A percentile compares a stretch with the other conserved stretches of the same genome.
These are phyloP conservation scores for Penicillium sp. DNA, from an alignment of 2,329 filamentous ascomycete genomes.

Conservation along the genomic window DNA sequence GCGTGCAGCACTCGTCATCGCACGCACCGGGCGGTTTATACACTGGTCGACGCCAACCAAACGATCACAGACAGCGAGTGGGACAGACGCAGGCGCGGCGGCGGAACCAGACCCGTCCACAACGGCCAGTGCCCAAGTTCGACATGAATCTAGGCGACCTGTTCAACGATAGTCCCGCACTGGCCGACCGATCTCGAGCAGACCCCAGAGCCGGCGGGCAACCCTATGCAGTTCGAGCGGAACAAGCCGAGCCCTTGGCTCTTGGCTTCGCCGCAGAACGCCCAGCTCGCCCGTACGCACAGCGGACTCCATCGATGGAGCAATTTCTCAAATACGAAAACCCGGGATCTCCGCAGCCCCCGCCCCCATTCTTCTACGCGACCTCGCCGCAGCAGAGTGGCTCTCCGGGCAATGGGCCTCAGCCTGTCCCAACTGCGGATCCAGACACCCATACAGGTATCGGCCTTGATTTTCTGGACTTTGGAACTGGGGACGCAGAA, in stretches of 20 bases:
- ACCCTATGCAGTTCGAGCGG: conserved; percentile 23
- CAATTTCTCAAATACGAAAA: conserved; percentile 37
- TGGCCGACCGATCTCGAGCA: conserved; percentile 35
- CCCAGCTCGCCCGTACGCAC: conserved; percentile 23
- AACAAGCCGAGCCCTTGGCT: conserved; percentile 26
- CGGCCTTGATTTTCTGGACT: conserved; percentile 56
- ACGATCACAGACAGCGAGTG: conserved; percentile 24
- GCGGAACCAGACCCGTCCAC: conserved; percentile 35
- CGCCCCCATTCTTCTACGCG: conserved; percentile 34
- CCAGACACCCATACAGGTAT: conserved; percentile 34
- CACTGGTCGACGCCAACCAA: conserved; percentile 19
- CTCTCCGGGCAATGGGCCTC: conserved; percentile 30
- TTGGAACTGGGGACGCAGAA: conserved; percentile 42
- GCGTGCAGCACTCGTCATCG: conserved; percentile 20
- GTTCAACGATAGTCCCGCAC: conserved; percentile 47
- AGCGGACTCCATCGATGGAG: conserved; percentile 33
- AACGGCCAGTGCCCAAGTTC: conserved; percentile 53
- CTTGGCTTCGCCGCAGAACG: conserved; percentile 26
- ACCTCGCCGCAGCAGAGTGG: conserved; percentile 36
- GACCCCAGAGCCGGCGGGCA: conserved; percentile 28
- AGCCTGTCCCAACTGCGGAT: conserved; percentile 23
- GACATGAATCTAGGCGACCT: conserved; percentile 57
- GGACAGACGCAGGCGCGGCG: conserved; percentile 31
- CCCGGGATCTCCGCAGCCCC: conserved; percentile 33
- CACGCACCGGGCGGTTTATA: conserved; percentile 13